These are phyloP conservation scores for Neocallimastix lanati DNA, from an alignment of 192 early-diverging fungal genomes.

Conservation along the genomic window DNA sequence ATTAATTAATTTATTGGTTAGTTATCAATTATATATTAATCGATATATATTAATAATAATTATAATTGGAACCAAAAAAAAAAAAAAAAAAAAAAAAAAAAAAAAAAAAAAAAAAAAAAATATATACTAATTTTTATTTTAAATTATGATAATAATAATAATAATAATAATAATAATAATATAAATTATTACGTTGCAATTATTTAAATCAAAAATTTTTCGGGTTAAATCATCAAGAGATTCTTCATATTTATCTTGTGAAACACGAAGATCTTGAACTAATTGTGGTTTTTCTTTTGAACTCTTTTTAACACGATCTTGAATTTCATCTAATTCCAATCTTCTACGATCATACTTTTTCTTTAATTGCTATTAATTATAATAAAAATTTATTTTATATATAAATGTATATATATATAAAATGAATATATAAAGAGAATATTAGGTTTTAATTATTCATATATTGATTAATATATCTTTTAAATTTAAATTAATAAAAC, in stretches of 20 bases:
- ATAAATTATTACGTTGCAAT: slow-evolving; percentile 51
- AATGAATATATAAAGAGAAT: too few relatives aligned
- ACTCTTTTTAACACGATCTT: slow-evolving; percentile 67
- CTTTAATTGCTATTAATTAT: slow-evolving; percentile 10
- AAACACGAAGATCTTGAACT: slow-evolving; percentile 74
- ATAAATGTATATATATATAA: too few relatives aligned
- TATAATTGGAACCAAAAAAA: too few relatives aligned
- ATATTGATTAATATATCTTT: too few relatives aligned
- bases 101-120: too few relatives aligned
- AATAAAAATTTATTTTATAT: too few relatives aligned
- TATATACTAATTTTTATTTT: neutral
- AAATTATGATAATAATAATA: neutral
- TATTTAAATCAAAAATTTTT: slow-evolving; percentile 66
- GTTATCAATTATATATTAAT: too few relatives aligned
- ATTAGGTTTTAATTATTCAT: too few relatives aligned
- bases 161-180: neutral
- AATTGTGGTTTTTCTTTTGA: slow-evolving; percentile 82
- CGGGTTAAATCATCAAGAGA: slow-evolving; percentile 52
- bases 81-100: too few relatives aligned
- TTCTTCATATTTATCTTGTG: slow-evolving; percentile 88
- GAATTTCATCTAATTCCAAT: slow-evolving; percentile 81
- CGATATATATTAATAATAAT: too few relatives aligned
- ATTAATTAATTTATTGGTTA: too few relatives aligned
- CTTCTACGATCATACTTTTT: slow-evolving; percentile 76
- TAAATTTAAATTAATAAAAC: too few relatives aligned